phyloP scores from a whole-genome alignment of 306 rosid genomes.

The Sesbania bispinosa region DNA sequence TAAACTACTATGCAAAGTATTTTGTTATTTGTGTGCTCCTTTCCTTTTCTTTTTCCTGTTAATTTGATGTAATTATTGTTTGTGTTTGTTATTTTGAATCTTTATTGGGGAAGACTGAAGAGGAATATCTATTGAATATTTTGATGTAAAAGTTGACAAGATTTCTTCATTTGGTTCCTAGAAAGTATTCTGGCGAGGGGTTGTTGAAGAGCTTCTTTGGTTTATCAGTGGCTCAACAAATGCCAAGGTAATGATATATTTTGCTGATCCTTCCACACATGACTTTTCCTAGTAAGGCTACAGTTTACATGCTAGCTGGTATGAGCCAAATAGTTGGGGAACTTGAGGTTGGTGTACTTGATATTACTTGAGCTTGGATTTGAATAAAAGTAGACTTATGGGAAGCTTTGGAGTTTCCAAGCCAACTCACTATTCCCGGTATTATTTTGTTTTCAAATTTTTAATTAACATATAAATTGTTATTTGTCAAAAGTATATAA shows the following conservation, averaged over 20 bases:
- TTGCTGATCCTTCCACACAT: background rate
- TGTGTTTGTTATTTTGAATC: background rate
- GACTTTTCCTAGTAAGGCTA: background rate
- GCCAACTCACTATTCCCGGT: background rate
- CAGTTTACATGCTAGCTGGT: background rate
- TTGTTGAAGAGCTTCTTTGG: conserved; percentile 98
- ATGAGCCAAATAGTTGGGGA: background rate
- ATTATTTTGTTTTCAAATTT: background rate
- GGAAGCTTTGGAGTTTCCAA: conserved; percentile 1
- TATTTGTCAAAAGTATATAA: background rate
- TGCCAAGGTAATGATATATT: conserved; percentile 67
- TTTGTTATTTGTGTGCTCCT: background rate
- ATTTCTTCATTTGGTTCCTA: conserved; percentile 41
- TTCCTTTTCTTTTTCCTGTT: conserved; percentile 1
- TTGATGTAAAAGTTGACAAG: conserved; percentile 35
- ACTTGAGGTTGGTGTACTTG: background rate
- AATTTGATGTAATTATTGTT: background rate
- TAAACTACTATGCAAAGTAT: background rate
- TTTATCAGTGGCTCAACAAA: conserved; percentile 94
- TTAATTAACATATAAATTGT: background rate
- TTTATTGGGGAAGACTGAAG: conserved; percentile 11
- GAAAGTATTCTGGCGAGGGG: conserved; percentile 99
- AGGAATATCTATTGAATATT: conserved; percentile 17
- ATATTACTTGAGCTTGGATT: conserved; percentile 12
- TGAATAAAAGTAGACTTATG: background rate